Conservation (phyloP, 2,329 filamentous ascomycete species). For the Niveomyces coronatus region DNA sequence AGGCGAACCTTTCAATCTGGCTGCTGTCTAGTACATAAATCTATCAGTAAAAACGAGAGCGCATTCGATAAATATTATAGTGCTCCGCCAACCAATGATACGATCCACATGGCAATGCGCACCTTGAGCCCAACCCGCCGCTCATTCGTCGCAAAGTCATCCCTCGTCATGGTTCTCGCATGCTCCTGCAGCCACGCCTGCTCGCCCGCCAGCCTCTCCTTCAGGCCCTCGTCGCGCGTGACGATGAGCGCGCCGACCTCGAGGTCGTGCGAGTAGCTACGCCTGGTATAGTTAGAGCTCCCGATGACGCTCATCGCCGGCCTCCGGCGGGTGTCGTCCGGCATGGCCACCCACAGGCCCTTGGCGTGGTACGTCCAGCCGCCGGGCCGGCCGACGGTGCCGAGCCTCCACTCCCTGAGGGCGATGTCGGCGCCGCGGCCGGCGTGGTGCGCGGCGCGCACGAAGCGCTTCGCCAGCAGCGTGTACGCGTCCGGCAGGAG, state of each 20-base stretch:
- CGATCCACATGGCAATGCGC: slow-evolving; percentile 86
- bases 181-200: slow-evolving; percentile 70
- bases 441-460: slow-evolving; percentile 44
- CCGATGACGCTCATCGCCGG: slow-evolving; percentile 78
- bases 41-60: too few relatives aligned
- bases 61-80: slow-evolving; percentile 54
- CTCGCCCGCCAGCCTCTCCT: slow-evolving; percentile 65
- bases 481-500: slow-evolving; percentile 90
- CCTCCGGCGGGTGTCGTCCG: slow-evolving; percentile 42
- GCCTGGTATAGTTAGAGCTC: slow-evolving; percentile 90
- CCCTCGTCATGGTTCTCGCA: slow-evolving; percentile 55
- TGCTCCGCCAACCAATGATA: slow-evolving; percentile 76
- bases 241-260: slow-evolving; percentile 83
- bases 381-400: slow-evolving; percentile 66
- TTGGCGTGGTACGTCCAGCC: slow-evolving; percentile 99
- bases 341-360: slow-evolving; percentile 79
- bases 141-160: slow-evolving; percentile 73
- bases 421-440: slow-evolving; percentile 48
- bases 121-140: slow-evolving; percentile 79
- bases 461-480: slow-evolving; percentile 71
- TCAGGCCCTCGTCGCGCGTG: slow-evolving; percentile 64
- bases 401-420: slow-evolving; percentile 80
- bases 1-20: slow-evolving; percentile 1
- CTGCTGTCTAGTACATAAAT: not conserved
- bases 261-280: slow-evolving; percentile 84